Evolutionary conservation across 768 basidiomycete genomes (phyloP).

Genomic region (Polyporus arcularius): DNA sequence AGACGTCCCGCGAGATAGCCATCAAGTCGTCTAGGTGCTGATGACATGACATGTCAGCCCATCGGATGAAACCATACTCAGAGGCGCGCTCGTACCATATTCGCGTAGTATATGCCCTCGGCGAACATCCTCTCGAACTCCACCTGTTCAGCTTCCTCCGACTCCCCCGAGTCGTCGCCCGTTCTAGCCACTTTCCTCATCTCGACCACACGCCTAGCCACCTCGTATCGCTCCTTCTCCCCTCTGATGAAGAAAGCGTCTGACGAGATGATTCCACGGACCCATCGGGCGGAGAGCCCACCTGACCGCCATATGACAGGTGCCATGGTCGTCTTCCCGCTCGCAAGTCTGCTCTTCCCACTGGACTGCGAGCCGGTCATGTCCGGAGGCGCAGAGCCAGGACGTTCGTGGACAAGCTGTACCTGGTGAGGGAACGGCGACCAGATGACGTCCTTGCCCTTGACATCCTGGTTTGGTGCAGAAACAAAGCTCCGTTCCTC

Average conservation of each 20-base stretch:
- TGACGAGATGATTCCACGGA: conserved; percentile 70
- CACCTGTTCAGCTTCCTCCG: conserved; percentile 60
- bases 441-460: not conserved
- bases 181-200: conserved; percentile 49
- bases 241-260: conserved; percentile 79
- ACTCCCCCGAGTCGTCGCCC: conserved; percentile 38
- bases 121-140: conserved; percentile 73
- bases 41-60: not conserved
- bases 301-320: conserved; percentile 74
- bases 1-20: conserved; percentile 70
- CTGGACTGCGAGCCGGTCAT: conserved; percentile 9
- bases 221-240: conserved; percentile 79
- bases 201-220: conserved; percentile 77
- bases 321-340: conserved; percentile 23
- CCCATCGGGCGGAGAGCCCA: conserved; percentile 74
- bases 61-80: not conserved
- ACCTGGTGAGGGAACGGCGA: not conserved
- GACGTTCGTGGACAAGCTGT: conserved; percentile 2
- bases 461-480: not conserved
- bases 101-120: conserved; percentile 79
- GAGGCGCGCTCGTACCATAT: conserved; percentile 60
- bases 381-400: conserved; percentile 16
- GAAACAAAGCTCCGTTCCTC: conserved; percentile 46
- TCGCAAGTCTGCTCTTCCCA: not conserved
- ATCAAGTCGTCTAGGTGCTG: conserved; percentile 83